Base-by-base conservation (phyloP, 495 filamentous ascomycete species). In the Tuber melanosporum region DNA sequence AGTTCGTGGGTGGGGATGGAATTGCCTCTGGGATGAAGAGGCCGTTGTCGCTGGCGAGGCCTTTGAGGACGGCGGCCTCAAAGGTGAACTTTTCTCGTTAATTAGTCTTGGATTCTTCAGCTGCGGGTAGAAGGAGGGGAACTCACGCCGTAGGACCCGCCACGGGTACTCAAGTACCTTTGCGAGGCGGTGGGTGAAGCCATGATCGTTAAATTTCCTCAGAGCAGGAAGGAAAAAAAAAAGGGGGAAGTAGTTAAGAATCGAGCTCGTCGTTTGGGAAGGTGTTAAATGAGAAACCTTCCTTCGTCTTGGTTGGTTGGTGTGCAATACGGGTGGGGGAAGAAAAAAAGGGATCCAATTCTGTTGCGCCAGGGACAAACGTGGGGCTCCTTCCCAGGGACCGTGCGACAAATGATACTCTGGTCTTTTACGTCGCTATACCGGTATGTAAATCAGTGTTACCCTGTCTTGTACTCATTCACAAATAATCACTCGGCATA, bases 1-100 rank as follows among this genome's bases (percentile, higher is more conserved):
- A 94, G 82, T 91, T 84, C 39, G 82, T 75, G 57, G 89, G 87
- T 32, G 92, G 86, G 12, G 84, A 78, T 42, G 94, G 95, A 73
- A 97, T 89, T 73, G 92, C 88, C 83, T 97, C 89, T 26, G 95
- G 95, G 52, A 97, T 89, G 86, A 95, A 97, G 71, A 98, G 91
- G 43, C 95, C 95, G 45, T 93, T 93, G 82, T 98, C 94, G 3
- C 90, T 84, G 42, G 95, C 94, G 47, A 98, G 90, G 42, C 95
- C 95, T 84, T 98, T 95, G 76, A 98, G 86, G 43, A 97, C 94
- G 52, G 93, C 93, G 41, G 91, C 88, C 85, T 97, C 94, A 84
- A 98, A 98, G 71, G 94, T 93, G 77, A 95, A 87, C 93, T 97
- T 45, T 49, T 49, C 80, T 79, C 79, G 71, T 83, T 75, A 73